Evolutionary conservation across 2,329 filamentous ascomycete species (phyloP).

Genomic region (Fusarium sp.): DNA sequence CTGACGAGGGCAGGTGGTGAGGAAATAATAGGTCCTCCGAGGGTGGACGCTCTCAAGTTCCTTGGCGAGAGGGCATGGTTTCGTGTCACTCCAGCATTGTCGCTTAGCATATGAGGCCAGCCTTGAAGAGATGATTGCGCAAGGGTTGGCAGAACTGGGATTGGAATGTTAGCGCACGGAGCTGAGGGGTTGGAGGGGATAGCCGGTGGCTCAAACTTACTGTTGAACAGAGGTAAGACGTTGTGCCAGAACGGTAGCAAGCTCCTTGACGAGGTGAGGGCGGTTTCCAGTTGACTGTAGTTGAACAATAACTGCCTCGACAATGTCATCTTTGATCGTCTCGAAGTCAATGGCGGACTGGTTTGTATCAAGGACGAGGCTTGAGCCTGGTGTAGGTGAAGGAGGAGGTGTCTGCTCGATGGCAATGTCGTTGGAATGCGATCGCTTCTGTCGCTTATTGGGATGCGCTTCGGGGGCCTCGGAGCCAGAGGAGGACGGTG

Average conservation of each 20-base stretch:
- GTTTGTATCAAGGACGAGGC: slow-evolving; percentile 41
- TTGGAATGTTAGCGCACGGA: slow-evolving; percentile 40
- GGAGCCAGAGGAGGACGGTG: slow-evolving; percentile 44
- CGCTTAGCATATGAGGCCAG: slow-evolving; percentile 90
- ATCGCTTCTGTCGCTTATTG: slow-evolving; percentile 79
- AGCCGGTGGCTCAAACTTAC: slow-evolving; percentile 63
- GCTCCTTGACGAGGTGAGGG: slow-evolving; percentile 93
- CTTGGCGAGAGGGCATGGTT: slow-evolving; percentile 89
- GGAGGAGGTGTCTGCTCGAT: slow-evolving; percentile 75
- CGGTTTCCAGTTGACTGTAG: slow-evolving; percentile 89
- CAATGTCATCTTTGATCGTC: slow-evolving; percentile 92
- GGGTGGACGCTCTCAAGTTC: slow-evolving; percentile 92
- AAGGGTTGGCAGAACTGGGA: slow-evolving; percentile 89
- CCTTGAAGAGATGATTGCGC: slow-evolving; percentile 92
- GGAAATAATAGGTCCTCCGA: slow-evolving; percentile 93
- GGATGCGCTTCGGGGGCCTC: slow-evolving; percentile 50
- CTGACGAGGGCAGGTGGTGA: slow-evolving; percentile 87
- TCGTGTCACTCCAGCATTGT: slow-evolving; percentile 76
- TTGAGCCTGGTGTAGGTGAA: slow-evolving; percentile 46
- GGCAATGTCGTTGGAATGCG: slow-evolving; percentile 83
- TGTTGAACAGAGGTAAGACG: slow-evolving; percentile 87
- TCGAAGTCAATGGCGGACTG: slow-evolving; percentile 67
- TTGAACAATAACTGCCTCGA: slow-evolving; percentile 87
- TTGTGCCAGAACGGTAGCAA: slow-evolving; percentile 79
- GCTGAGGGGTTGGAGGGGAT: slow-evolving; percentile 21